Evolutionary conservation across 2,329 filamentous ascomycete genomes (phyloP).

Genomic region (Sporothrix schenckii): DNA sequence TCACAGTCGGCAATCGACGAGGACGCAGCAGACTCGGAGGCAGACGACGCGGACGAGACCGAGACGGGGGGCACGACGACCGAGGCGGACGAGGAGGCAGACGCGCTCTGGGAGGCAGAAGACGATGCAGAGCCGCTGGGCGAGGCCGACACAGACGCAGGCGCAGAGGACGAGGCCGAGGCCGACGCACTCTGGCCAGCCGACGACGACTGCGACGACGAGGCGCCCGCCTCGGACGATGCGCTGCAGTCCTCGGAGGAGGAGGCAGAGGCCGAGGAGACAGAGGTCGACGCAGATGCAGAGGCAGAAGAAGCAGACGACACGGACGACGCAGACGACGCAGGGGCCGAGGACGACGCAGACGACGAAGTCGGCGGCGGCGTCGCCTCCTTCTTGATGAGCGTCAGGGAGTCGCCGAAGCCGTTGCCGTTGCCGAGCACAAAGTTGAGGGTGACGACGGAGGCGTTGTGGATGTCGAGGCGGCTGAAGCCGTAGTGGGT

Average conservation of each 20-base stretch:
- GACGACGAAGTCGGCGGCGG: background rate
- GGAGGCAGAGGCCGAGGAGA: too few relatives aligned
- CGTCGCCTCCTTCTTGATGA: slow-evolving; percentile 33
- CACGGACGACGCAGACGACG: background rate
- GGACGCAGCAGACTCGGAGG: background rate
- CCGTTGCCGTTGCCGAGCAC: slow-evolving; percentile 48
- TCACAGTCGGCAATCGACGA: slow-evolving; percentile 19
- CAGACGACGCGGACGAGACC: background rate
- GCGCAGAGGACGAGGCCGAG: background rate
- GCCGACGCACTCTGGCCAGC: background rate
- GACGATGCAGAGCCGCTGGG: background rate
- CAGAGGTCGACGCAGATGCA: too few relatives aligned
- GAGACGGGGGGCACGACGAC: background rate
- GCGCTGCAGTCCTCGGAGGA: slow-evolving; percentile 15
- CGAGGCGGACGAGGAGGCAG: background rate
- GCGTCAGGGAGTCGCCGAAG: slow-evolving; percentile 46
- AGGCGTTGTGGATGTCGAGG: slow-evolving; percentile 44
- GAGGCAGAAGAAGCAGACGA: background rate
- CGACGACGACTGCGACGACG: background rate
- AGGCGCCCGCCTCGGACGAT: background rate
- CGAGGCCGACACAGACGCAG: background rate
- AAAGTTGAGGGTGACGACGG: slow-evolving; percentile 40
- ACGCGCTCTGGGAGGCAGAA: background rate
- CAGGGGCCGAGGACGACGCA: background rate
- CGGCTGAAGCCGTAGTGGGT: slow-evolving; percentile 54